Conservation (phyloP, 257 asterid genomes). For the Coffea eugenioides region DNA sequence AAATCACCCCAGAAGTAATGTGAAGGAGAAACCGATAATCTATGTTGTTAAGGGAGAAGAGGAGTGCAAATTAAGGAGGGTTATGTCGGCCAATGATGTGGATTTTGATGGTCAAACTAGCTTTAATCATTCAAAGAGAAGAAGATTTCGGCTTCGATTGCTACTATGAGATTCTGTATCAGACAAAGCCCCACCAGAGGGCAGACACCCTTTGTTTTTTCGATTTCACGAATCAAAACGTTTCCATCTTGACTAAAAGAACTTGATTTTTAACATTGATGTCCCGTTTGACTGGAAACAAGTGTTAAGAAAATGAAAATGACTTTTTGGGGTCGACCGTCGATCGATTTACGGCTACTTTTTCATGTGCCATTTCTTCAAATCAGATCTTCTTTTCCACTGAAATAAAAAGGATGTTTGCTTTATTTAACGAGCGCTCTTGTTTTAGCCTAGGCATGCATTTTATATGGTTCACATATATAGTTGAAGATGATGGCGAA, state of each 20-base stretch:
- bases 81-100: slow-evolving; percentile 42
- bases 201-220: slow-evolving; percentile 6
- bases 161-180: slow-evolving; percentile 28
- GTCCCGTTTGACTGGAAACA: not conserved
- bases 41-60: slow-evolving; percentile 10
- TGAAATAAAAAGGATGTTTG: not conserved
- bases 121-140: slow-evolving; percentile 18
- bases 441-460: not conserved
- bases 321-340: not conserved
- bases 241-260: not conserved
- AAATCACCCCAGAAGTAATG: not conserved
- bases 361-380: not conserved
- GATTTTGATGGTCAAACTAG: slow-evolving; percentile 30
- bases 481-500: too few relatives aligned
- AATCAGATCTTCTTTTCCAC: not conserved
- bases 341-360: not conserved
- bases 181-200: slow-evolving; percentile 32
- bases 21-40: slow-evolving; percentile 11
- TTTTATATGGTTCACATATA: not conserved
- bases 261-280: not conserved
- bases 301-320: not conserved
- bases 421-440: too few relatives aligned
- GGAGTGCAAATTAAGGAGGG: slow-evolving; percentile 5
- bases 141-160: slow-evolving; percentile 33
- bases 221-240: slow-evolving; percentile 7